Evolutionary conservation across 768 basidiomycete species (phyloP).

Genomic region (Kondoa malvinella): DNA sequence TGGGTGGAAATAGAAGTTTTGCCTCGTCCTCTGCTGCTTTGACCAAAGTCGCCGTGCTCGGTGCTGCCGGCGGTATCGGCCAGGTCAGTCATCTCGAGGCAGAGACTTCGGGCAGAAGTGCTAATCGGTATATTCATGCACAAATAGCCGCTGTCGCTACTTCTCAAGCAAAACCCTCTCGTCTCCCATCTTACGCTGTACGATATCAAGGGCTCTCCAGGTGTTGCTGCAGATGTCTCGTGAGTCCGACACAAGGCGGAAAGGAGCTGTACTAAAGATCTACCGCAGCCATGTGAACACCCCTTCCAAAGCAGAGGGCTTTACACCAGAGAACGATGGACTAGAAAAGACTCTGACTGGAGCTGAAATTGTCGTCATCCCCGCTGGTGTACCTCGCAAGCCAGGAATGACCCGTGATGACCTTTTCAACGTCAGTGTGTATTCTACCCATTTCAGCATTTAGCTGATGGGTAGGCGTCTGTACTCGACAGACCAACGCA

Average conservation of each 20-base stretch:
- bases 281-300: constrained; percentile 14
- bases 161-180: constrained; percentile 51
- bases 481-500: constrained; percentile 62
- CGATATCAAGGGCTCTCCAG: constrained; percentile 87
- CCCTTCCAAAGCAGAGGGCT: constrained; percentile 22
- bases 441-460: background rate
- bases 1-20: too few species aligned
- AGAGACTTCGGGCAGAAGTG: background rate
- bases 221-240: constrained; percentile 93
- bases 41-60: constrained; percentile 87
- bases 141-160: constrained; percentile 3
- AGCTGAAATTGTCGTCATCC: constrained; percentile 84
- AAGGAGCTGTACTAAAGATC: background rate
- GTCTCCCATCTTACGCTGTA: constrained; percentile 42
- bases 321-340: constrained; percentile 45
- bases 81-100: constrained; percentile 13
- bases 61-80: constrained; percentile 50
- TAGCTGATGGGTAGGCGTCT: background rate
- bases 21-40: background rate
- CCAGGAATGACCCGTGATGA: constrained; percentile 77
- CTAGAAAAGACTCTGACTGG: constrained; percentile 78
- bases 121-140: background rate
- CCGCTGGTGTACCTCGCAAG: constrained; percentile 96
- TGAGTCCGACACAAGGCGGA: constrained; percentile 43
- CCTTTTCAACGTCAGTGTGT: constrained; percentile 64